phyloP scores from a whole-genome alignment of 179 eudicot genomes.

The Carnegiea gigantea region DNA sequence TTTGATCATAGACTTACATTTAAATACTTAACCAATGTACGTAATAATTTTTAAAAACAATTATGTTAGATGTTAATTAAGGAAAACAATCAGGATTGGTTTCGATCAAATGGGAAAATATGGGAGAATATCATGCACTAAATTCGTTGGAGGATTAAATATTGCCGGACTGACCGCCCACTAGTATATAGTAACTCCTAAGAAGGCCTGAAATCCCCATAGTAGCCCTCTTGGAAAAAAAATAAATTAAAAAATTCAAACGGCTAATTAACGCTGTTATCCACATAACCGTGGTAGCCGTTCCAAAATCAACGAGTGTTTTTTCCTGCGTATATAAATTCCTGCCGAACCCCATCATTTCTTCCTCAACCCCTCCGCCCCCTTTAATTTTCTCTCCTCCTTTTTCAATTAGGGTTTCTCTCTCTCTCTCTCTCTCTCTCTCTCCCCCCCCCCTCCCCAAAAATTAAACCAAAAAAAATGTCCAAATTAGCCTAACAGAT shows the following conservation, averaged over 20 bases:
- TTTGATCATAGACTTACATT: too few relatives aligned
- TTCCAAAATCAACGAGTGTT: background rate
- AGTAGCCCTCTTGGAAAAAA: background rate
- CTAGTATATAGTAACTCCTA: too few relatives aligned
- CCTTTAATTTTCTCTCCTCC: background rate
- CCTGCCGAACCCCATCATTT: background rate
- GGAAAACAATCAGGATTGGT: background rate
- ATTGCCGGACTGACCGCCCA: too few relatives aligned
- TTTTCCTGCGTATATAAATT: slow-evolving; percentile 12
- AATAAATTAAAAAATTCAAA: background rate
- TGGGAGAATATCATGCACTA: background rate
- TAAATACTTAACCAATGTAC: too few relatives aligned
- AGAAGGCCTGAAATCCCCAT: background rate
- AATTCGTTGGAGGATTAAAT: too few relatives aligned
- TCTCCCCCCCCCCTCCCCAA: too few relatives aligned
- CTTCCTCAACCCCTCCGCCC: slow-evolving; percentile 6
- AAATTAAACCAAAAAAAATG: background rate
- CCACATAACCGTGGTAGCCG: background rate
- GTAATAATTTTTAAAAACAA: too few relatives aligned
- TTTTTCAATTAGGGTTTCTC: background rate
- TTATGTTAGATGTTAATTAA: too few relatives aligned
- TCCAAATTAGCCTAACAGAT: background rate
- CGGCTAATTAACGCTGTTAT: slow-evolving; percentile 6
- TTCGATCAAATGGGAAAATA: background rate
- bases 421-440: background rate